Base-by-base conservation (phyloP, 768 basidiomycete genomes). In the Phaffia tasmanica region DNA sequence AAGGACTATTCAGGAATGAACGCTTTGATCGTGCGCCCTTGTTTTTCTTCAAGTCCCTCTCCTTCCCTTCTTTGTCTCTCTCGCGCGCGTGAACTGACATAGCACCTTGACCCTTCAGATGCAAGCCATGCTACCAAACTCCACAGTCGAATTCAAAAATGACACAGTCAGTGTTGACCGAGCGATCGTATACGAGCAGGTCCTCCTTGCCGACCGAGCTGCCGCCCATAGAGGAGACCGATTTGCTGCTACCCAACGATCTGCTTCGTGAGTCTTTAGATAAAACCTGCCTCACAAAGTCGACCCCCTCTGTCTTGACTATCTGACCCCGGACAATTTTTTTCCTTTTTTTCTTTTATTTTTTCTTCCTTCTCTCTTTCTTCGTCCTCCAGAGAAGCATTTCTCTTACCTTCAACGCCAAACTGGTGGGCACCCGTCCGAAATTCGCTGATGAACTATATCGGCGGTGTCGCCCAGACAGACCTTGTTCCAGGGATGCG, bases 1-100 rank as follows among this genome's bases (percentile, higher is more conserved):
- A 83, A 89, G 23, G 92, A 95, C 76, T 91, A 92, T 70, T 84
- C 92, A 7, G 78, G 80, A 47, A 91, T 95, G 90, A 94, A 94
- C 75, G 55, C 53, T 3, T 50, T 67, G 2, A 32, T 67, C 42
- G 64, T 65, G n/a, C 9, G 64, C 47, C 27, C 35, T 16, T 27
- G 1, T 55, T 51, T 7, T 47, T 18, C n/a, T n/a, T n/a, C n/a
- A n/a, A n/a, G n/a, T n/a, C n/a, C n/a, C n/a, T n/a, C n/a, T n/a
- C n/a, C 14, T 15, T 55, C 42, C 15, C 30, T 35, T 18, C 8
- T 27, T 25, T 51, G 19, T 3, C 25, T 18, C 21, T 51, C 25
- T 51, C 25, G 1, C 16, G 8, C 48, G 16, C 48, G 1, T 11
- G 3, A 3, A 19, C 3, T 15, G 14, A 35, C 4, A 2, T 11